Evolutionary conservation across 1,139 yeast genomes (phyloP).

Genomic region (Yamadazyma diddensiae): DNA sequence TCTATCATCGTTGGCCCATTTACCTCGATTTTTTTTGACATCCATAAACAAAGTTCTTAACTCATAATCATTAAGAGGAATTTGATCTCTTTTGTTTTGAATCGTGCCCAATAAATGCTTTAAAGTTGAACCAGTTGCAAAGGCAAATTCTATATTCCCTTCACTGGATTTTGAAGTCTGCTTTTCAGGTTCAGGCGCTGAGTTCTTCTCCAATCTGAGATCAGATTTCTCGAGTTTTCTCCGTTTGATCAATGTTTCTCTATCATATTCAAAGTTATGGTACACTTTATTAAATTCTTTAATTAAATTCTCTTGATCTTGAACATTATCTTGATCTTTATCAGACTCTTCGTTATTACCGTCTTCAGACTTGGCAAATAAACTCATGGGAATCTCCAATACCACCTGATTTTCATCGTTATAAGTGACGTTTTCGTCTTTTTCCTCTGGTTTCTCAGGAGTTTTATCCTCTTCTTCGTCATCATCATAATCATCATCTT

Average conservation of each 20-base stretch:
- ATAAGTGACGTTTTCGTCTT: conserved; percentile 8
- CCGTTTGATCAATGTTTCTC: conserved; percentile 73
- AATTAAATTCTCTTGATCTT: conserved; percentile 38
- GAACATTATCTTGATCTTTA: conserved; percentile 13
- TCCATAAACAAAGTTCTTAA: conserved; percentile 83
- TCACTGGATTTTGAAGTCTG: conserved; percentile 8
- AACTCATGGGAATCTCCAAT: conserved; percentile 28
- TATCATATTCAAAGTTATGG: conserved; percentile 81
- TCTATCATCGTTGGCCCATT: conserved; percentile 94
- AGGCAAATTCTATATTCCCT: conserved; percentile 35
- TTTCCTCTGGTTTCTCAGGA: conserved; percentile 17
- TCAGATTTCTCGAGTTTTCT: conserved; percentile 80
- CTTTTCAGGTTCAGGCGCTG: conserved; percentile 3
- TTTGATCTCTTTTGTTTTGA: conserved; percentile 71
- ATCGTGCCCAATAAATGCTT: conserved; percentile 78
- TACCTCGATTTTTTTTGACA: conserved; percentile 90
- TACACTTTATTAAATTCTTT: conserved; percentile 58
- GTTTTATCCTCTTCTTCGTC: conserved; percentile 37
- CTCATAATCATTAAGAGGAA: conserved; percentile 80
- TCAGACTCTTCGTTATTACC: conserved; percentile 6
- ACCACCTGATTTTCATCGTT: conserved; percentile 30
- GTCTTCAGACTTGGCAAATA: conserved; percentile 16
- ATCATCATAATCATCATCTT: conserved; percentile 43
- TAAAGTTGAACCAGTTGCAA: conserved; percentile 65
- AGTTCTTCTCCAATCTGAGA: conserved; percentile 53